Percentiles rank a stretch among this genome's conserved stretches.
phyloP scores from a whole-genome alignment of 2,329 filamentous ascomycete species.

The Exophiala sp. region DNA sequence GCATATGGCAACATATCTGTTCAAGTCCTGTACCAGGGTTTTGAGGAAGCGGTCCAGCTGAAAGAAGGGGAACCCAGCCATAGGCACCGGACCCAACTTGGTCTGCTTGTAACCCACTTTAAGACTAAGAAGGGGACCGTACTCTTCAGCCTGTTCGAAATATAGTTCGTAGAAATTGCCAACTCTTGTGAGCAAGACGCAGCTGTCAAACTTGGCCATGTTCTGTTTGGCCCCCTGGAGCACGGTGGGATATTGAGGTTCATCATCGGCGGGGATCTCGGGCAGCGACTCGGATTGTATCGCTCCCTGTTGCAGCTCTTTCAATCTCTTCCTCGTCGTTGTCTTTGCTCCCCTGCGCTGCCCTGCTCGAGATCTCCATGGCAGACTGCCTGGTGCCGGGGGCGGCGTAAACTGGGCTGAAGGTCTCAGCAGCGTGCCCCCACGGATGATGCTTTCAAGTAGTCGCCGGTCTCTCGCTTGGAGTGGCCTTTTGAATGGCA shows the following conservation, averaged over 20 bases:
- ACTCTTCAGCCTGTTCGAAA: constrained; percentile 89
- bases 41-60: constrained; percentile 92
- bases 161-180: constrained; percentile 98
- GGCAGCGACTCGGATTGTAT: constrained; percentile 42
- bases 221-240: constrained; percentile 80
- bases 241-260: constrained; percentile 72
- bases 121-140: constrained; percentile 76
- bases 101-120: constrained; percentile 76
- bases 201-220: constrained; percentile 85
- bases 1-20: constrained; percentile 85
- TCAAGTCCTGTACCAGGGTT: constrained; percentile 81
- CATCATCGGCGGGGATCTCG: constrained; percentile 42
- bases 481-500: constrained; percentile 6
- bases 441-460: constrained; percentile 10
- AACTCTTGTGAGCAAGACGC: constrained; percentile 83
- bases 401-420: not conserved
- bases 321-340: constrained; percentile 33
- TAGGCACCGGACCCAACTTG: constrained; percentile 62
- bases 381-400: not conserved
- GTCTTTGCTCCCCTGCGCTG: constrained; percentile 25
- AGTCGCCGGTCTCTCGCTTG: constrained; percentile 14
- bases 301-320: constrained; percentile 53
- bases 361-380: constrained; percentile 1
- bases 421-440: not conserved
- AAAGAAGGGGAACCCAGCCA: constrained; percentile 92